Evolutionary conservation across 164 flowering plant species (phyloP), one percentile per base, ranked within the genome.

Genomic region (Umbilicus rupestris): DNA sequence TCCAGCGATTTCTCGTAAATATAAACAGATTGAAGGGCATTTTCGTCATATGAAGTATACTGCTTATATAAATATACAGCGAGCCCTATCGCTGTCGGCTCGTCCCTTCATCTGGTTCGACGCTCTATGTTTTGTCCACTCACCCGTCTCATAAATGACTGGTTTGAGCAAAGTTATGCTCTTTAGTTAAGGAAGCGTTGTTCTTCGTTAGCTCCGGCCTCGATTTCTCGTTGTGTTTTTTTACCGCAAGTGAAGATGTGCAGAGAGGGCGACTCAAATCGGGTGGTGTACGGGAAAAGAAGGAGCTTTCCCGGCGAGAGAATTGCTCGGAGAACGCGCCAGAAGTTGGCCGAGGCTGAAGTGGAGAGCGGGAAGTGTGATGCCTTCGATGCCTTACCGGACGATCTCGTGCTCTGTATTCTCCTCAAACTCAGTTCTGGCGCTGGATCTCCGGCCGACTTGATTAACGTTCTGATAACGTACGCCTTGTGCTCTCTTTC

Each of bases 401-500:
- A 87, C 39, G 97, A 90, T 73, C 81, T 90, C 39, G 78, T 90
- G 31, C 66, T 83, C 37, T 72, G 45, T 68, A 82, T 90, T 69
- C 82, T 90, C 39, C 58, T 70, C 69, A 90, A 82, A 42, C 84
- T 90, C 41, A 77, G 84, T 52, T 78, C 90, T 64, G 2, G 78
- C 44, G 87, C 90, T 11, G 31, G 33, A 17, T 82, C 73, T 47
- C 87, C 97, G 7, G 73, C 87, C 14, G 87, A 85, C 73, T 80
- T 85, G 74, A 16, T 77, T 69, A 78, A 65, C 68, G 85, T 76
- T 14, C 68, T 78, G 26, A 5, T 55, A 4, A 86, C 93, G 96
- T 89, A 78, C 12, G 86, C 62, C 26, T 12, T 30, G n/a, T n/a
- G n/a, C n/a, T n/a, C n/a, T 26, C 39, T 22, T 46, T 63, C 29